phyloP scores from a whole-genome alignment of 148 eudicot species.

The Cornus kousa region DNA sequence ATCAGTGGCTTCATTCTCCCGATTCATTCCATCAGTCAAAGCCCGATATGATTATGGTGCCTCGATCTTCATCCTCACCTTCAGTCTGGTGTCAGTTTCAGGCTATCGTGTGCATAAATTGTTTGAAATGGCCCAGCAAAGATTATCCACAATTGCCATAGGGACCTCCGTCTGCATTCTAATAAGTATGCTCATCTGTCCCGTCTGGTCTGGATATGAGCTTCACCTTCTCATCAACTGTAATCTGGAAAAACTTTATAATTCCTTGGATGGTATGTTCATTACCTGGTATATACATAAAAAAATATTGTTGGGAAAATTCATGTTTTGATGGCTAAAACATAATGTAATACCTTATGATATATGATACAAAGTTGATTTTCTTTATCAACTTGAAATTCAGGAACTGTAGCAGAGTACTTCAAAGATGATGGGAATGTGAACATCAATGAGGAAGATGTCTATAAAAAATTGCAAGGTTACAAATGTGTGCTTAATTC shows the following conservation, averaged over 20 bases:
- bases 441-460: too few relatives aligned
- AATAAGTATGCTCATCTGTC: slow-evolving; percentile 58
- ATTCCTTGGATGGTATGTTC: slow-evolving; percentile 65
- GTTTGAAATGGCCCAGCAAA: slow-evolving; percentile 59
- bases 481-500: slow-evolving; percentile 78
- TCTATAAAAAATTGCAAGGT: slow-evolving; percentile 42
- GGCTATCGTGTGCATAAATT: slow-evolving; percentile 77
- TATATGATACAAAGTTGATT: neutral
- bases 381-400: neutral
- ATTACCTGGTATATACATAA: neutral
- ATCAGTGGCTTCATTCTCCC: slow-evolving; percentile 63
- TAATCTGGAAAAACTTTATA: slow-evolving; percentile 72
- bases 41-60: slow-evolving; percentile 86
- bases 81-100: slow-evolving; percentile 78
- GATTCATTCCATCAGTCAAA: slow-evolving; percentile 82
- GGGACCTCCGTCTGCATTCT: slow-evolving; percentile 75
- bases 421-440: slow-evolving; percentile 28
- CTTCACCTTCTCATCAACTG: slow-evolving; percentile 54
- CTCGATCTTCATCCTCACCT: too few relatives aligned
- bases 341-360: neutral
- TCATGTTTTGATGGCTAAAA: too few relatives aligned
- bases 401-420: slow-evolving; percentile 65
- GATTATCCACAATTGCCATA: slow-evolving; percentile 65
- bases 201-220: slow-evolving; percentile 84
- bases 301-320: too few relatives aligned